phyloP scores from a whole-genome alignment of 495 filamentous ascomycete genomes.

The Penicillium lagena region DNA sequence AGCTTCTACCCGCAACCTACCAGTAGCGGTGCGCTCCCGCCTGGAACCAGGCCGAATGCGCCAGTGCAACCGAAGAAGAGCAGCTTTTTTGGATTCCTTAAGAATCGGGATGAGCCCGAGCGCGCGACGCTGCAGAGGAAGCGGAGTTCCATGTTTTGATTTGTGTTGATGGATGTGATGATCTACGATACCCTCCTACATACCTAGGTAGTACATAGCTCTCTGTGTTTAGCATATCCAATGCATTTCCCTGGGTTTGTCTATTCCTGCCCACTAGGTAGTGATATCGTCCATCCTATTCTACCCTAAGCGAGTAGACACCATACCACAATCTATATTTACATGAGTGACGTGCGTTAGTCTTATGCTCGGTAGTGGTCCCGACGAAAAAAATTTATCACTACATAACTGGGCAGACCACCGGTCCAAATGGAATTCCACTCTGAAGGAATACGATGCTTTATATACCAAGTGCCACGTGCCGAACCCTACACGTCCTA shows the following conservation, averaged over 20 bases:
- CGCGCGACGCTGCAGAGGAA: slow-evolving; percentile 41
- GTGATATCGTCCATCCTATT: not conserved
- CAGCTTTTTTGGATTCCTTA: slow-evolving; percentile 43
- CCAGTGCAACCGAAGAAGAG: slow-evolving; percentile 38
- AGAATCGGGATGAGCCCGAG: slow-evolving; percentile 20
- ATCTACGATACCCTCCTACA: slow-evolving; percentile 10
- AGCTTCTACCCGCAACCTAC: slow-evolving; percentile 10
- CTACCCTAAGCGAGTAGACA: too few relatives aligned
- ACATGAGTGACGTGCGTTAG: too few relatives aligned
- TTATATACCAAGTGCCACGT: too few relatives aligned
- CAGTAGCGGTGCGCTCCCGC: slow-evolving; percentile 13
- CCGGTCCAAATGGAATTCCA: too few relatives aligned
- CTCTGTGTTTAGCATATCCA: not conserved
- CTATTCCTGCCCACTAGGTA: not conserved
- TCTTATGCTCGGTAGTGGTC: too few relatives aligned
- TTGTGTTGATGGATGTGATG: not conserved
- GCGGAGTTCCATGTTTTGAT: slow-evolving; percentile 48
- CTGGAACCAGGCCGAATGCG: slow-evolving; percentile 2
- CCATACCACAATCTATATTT: too few relatives aligned
- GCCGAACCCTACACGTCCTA: too few relatives aligned
- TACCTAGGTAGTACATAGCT: too few relatives aligned
- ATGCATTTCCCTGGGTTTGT: not conserved
- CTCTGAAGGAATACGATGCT: too few relatives aligned
- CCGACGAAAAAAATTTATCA: too few relatives aligned
- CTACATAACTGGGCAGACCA: too few relatives aligned